These are phyloP conservation scores for Boletus fagicola DNA, from an alignment of 768 basidiomycete species.

Conservation along the genomic window DNA sequence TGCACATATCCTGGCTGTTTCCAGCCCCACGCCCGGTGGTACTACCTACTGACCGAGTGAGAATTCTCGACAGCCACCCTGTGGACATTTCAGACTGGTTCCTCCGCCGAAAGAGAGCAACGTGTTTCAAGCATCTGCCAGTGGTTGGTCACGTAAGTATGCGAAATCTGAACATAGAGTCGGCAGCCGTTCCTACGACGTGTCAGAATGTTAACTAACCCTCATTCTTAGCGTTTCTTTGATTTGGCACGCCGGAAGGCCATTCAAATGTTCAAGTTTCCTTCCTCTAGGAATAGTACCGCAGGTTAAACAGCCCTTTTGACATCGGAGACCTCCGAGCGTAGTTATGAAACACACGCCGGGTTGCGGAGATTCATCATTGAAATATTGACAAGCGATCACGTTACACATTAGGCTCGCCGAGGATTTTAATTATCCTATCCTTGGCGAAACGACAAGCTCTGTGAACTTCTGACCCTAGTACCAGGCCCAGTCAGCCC, in stretches of 20 bases:
- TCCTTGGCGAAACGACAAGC: not conserved
- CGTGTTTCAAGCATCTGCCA: not conserved
- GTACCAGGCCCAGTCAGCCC: not conserved
- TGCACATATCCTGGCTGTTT: too few species aligned
- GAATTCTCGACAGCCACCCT: too few species aligned
- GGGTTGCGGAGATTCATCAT: not conserved
- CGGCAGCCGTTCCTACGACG: too few species aligned
- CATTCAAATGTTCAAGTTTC: not conserved
- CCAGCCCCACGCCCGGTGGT: too few species aligned
- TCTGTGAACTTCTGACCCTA: not conserved
- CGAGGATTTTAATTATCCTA: not conserved
- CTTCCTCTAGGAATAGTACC: not conserved
- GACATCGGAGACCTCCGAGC: not conserved
- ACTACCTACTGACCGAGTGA: too few species aligned
- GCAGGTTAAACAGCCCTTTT: too few species aligned
- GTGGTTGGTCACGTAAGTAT: not conserved
- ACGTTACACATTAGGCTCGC: not conserved
- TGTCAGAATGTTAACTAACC: too few species aligned
- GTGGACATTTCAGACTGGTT: too few species aligned
- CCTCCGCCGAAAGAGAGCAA: too few species aligned
- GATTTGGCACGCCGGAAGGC: not conserved
- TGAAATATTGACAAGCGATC: too few species aligned
- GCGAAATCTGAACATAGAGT: not conserved
- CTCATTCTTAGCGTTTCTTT: not conserved
- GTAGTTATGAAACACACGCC: not conserved